Base-by-base conservation (phyloP, 305 asterid species). In the Plantago coronopus region DNA sequence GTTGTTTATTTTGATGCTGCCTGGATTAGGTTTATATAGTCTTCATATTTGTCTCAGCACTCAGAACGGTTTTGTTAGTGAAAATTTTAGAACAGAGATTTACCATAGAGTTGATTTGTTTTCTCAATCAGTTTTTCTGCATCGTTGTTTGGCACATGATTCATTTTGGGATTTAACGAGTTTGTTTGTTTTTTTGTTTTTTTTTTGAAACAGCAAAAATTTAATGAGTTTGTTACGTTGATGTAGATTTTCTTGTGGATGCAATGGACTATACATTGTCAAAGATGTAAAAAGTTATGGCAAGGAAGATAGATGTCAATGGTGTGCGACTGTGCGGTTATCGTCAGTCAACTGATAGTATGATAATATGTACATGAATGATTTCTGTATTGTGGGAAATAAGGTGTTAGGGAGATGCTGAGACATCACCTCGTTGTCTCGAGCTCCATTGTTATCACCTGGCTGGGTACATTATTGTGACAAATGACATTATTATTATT, bases 351-450 rank as follows among this genome's bases (percentile, higher is more conserved):
- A 11, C 12, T 3, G 40, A 34, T 34, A 34, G 40, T 34, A 12
- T 34, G 40, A 7, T 8, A 1, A 27, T 27, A 27, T 27, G 34
- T 57, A n/a, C 11, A 2, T 14, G 37, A 61, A 25, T 48, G 61
- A 29, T 62, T 15, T 0, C 46, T 34, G 48, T 31, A n/a, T 50
- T 64, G 31, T 43, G 63, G 47, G 46, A 31, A 74, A 71, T 69
- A 62, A 67, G 38, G 42, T 44, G 37, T 4, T 45, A 47, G 45
- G 66, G 74, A 64, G 74, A 72, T 69, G 79, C 45, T 76, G 91
- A 76, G 91, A 69, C 95, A 86, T 74, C 95, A 81, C 75, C 87
- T 86, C 88, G 95, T 81, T 76, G 88, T 78, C 89, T 81, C 81
- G 51, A 48, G 53, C 72, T 70, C 74, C 49, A 22, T 29, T 42